Evolutionary conservation across 208 protist genomes (phyloP), one percentile per base, ranked within the genome.

Genomic region (Strigomonas culicis): DNA sequence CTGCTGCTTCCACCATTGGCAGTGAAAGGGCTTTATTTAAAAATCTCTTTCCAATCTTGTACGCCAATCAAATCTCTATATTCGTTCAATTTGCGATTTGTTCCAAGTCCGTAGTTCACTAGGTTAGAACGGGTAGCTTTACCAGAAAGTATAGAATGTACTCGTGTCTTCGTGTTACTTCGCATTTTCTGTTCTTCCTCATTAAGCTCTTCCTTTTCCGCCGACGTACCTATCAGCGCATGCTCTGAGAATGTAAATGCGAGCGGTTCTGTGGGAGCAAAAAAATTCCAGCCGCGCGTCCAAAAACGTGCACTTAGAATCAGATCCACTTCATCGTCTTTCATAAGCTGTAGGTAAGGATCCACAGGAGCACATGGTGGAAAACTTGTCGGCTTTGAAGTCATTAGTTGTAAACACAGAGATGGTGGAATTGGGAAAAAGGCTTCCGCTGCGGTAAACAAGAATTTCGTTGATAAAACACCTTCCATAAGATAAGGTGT

Each of bases 371-470:
- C 52, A 4, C 6, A 41, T 13, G 36, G 8, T 24, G 24, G 28
- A 39, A 25, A 2, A 39, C 10, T 11, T 46, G 17, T 17, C 46
- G 22, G 11, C 15, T 19, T 30, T 64, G 41, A 24, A 21, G 25
- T 34, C 21, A 19, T 53, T 53, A 19, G 10, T 28, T 6, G 47
- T 53, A 19, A 21, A 6, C n/a, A n/a, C n/a, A n/a, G n/a, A 8
- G 4, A 4, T 4, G 63, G 43, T 2, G 60, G 47, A 19, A 74
- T 52, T 4, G 69, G 52, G 62, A 77, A 70, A 49, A 82, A 78
- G 6, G 68, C 66, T 50, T 78, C 76, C 17, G 76, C 76, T 19
- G 68, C 65, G 22, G 72, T 61, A 50, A 82, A 82, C 8, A 82
- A 27, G 34, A 82, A 82, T n/a, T 77, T 63, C 6, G 67, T 68